Base-by-base conservation (phyloP, 2,329 filamentous ascomycete genomes). In the Aspergillus aculeatinus region DNA sequence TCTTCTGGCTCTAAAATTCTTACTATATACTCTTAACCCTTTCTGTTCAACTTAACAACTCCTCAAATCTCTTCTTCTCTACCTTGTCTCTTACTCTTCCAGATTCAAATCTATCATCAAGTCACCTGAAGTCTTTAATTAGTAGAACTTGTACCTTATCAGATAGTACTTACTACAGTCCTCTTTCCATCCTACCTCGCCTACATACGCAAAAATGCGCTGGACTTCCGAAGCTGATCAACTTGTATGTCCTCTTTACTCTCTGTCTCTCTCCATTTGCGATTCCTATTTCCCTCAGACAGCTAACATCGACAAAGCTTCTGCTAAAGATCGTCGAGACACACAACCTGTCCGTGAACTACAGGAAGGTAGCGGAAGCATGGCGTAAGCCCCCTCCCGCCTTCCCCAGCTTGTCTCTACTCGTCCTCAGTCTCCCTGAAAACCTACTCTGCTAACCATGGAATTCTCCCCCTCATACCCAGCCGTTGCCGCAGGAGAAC, bases 281-380 rank as follows among this genome's bases (percentile, higher is more conserved):
- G 3, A 16, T 54, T 12, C 11, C 10, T 10, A 12, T 5, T 12
- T 16, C 33, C 33, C 33, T 12, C 14, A 14, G 39, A 5, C 51
- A 51, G 48, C 11, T 35, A 14, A 60, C 52, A n/a, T 2, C 12
- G 14, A 27, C 16, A 19, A 50, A 79, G 77, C 71, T 79, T 6
- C 68, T 79, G 0, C 60, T 77, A 1, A 78, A 76, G 33, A 76
- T 79, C 29, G 63, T 79, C 1, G 74, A 78, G 52, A 77, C 73
- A 11, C 75, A 77, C 25, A 65, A 76, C 0, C 31, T 79, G 2
- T 68, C 57, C 4, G 67, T 78, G 7, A 72, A 79, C 58, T 63
- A 66, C 12, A 71, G 68, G 21, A 70, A 67, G 7, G 69, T 79
- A 5, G 70, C 76, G 2, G 70, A 67, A 4, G 70, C 72, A 27